Evolutionary conservation across 1,284 basidiomycete species (phyloP).

Genomic region (Papiliotrema flavescens): DNA sequence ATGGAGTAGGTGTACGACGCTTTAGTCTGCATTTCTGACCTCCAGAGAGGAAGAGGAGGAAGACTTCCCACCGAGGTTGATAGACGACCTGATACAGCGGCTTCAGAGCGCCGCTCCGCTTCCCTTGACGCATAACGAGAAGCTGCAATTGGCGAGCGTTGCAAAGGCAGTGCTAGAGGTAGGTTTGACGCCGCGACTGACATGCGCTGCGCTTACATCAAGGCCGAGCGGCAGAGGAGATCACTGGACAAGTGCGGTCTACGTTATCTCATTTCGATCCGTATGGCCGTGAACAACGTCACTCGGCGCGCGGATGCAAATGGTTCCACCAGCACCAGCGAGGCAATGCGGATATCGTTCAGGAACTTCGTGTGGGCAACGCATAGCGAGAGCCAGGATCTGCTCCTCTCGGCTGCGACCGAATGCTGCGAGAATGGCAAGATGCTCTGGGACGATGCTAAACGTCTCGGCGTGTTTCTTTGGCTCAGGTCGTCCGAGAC

Average conservation of each 20-base stretch:
- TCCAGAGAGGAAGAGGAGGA: constrained; percentile 55
- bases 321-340: constrained; percentile 35
- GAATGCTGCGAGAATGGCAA: constrained; percentile 67
- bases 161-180: constrained; percentile 85
- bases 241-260: constrained; percentile 84
- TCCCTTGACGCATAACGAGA: constrained; percentile 70
- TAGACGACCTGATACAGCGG: constrained; percentile 61
- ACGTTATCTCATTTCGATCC: constrained; percentile 83
- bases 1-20: constrained; percentile 2
- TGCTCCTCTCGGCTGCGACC: constrained; percentile 68
- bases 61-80: constrained; percentile 60
- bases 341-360: constrained; percentile 72
- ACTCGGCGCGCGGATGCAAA: neutral
- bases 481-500: constrained; percentile 78
- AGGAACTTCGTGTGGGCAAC: constrained; percentile 94
- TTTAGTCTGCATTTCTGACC: neutral
- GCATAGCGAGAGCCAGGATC: constrained; percentile 85
- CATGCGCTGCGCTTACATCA: constrained; percentile 6
- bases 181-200: constrained; percentile 19
- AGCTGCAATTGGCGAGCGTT: constrained; percentile 71
- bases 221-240: constrained; percentile 82
- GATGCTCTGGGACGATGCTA: constrained; percentile 83
- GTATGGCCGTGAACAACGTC: constrained; percentile 49
- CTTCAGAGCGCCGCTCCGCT: constrained; percentile 64
- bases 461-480: constrained; percentile 76